Evolutionary conservation across 352 stramenopile genomes (phyloP).

Genomic region (Elongisporangium prolatum): DNA sequence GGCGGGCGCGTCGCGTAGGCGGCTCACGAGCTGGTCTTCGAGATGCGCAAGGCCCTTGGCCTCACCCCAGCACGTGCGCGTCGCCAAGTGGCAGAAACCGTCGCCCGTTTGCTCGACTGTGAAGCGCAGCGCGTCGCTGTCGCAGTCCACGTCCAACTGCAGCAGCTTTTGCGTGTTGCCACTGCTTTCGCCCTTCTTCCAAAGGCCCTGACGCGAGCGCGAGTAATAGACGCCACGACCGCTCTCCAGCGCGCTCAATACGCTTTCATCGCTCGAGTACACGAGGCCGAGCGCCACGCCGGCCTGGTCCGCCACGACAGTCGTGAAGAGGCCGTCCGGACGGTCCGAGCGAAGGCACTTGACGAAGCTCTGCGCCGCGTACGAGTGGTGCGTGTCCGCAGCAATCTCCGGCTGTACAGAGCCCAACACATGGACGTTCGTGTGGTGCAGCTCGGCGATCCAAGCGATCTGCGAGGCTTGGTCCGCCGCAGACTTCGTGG

Average conservation of each 20-base stretch:
- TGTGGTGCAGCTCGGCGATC: conserved; percentile 58
- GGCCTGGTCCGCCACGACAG: conserved; percentile 90
- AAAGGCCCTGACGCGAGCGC: conserved; percentile 86
- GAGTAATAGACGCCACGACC: conserved; percentile 94
- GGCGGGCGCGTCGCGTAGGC: conserved; percentile 83
- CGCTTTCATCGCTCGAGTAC: conserved; percentile 92
- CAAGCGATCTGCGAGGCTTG: conserved; percentile 22
- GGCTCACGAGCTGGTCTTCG: conserved; percentile 84
- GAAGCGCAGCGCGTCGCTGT: conserved; percentile 94
- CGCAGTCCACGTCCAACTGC: conserved; percentile 93
- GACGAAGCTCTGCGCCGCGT: conserved; percentile 53
- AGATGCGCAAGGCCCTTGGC: conserved; percentile 84
- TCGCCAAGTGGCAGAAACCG: conserved; percentile 87
- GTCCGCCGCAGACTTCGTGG: conserved; percentile 8
- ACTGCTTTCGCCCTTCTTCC: conserved; percentile 95
- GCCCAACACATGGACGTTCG: conserved; percentile 53
- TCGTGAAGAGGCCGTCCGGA: conserved; percentile 90
- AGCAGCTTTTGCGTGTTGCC: conserved; percentile 93
- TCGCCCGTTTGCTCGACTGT: conserved; percentile 87
- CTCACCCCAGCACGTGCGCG: conserved; percentile 92
- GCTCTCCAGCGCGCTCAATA: conserved; percentile 84
- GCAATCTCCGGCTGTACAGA: conserved; percentile 15
- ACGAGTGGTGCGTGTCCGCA: conserved; percentile 9
- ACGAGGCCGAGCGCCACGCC: conserved; percentile 91
- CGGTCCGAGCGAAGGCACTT: conserved; percentile 87